A percentile compares a stretch with the other conserved stretches of the same genome.
Evolutionary conservation across 1,284 basidiomycete genomes (phyloP).

Genomic region (Rhodotorula sp.): DNA sequence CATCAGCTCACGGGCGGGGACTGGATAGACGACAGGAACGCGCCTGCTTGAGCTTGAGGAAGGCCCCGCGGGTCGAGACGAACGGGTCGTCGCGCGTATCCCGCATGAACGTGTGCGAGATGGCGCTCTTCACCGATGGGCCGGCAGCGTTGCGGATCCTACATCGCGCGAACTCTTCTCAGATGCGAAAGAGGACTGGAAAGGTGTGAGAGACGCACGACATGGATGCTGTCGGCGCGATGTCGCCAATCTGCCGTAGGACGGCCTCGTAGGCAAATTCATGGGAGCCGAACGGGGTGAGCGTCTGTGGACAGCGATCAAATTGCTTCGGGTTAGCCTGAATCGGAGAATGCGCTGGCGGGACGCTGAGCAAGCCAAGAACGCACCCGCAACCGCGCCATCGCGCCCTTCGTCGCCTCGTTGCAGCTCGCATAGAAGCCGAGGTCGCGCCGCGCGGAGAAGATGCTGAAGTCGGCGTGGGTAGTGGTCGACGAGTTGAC

Average conservation of each 20-base stretch:
- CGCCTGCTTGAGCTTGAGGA: constrained; percentile 60
- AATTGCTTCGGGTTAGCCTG: not conserved
- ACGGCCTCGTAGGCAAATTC: constrained; percentile 80
- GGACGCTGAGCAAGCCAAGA: too few species aligned
- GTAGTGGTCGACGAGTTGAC: constrained; percentile 60
- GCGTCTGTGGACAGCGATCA: constrained; percentile 41
- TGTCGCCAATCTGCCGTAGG: constrained; percentile 68
- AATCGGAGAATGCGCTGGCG: not conserved
- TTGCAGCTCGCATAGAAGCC: constrained; percentile 68
- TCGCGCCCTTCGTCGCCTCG: constrained; percentile 67
- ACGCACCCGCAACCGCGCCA: constrained; percentile 65
- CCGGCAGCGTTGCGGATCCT: constrained; percentile 83
- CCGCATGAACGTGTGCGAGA: constrained; percentile 73
- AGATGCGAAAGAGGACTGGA: not conserved
- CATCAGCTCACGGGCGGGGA: not conserved
- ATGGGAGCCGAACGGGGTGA: constrained; percentile 61
- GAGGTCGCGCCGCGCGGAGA: constrained; percentile 68
- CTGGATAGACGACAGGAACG: not conserved
- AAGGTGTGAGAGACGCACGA: constrained; percentile 58
- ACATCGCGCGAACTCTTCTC: constrained; percentile 2
- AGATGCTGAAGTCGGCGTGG: constrained; percentile 63
- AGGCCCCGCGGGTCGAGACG: constrained; percentile 66
- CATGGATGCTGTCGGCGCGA: constrained; percentile 73
- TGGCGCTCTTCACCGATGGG: constrained; percentile 75
- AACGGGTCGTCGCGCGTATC: constrained; percentile 78